Evolutionary conservation across 371 early-diverging fungal genomes (phyloP).

Genomic region (Rhizomucor pusillus): DNA sequence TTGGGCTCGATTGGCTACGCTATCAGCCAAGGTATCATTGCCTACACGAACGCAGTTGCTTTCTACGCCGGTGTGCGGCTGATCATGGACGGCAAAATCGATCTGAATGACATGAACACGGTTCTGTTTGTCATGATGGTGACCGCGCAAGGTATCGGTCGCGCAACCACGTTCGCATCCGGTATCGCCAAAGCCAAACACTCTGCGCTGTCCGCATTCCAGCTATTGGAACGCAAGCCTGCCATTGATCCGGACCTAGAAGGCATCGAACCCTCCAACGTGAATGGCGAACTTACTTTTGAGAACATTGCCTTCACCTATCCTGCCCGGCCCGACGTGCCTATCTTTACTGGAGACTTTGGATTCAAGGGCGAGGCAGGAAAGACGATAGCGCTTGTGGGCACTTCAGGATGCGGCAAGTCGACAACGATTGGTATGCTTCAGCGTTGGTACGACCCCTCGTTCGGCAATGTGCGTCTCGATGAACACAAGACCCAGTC

Average conservation of each 20-base stretch:
- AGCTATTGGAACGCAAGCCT: slow-evolving; percentile 71
- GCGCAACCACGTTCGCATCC: slow-evolving; percentile 53
- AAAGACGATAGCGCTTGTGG: slow-evolving; percentile 88
- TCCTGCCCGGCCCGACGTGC: slow-evolving; percentile 78
- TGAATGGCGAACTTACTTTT: slow-evolving; percentile 58
- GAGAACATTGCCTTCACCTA: slow-evolving; percentile 63
- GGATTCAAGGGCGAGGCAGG: slow-evolving; percentile 70
- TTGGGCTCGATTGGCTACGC: slow-evolving; percentile 64
- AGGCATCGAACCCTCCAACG: slow-evolving; percentile 46
- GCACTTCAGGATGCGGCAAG: slow-evolving; percentile 88
- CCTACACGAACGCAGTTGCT: slow-evolving; percentile 61
- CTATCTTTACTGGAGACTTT: slow-evolving; percentile 76
- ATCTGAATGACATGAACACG: slow-evolving; percentile 38
- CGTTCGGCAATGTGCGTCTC: slow-evolving; percentile 57
- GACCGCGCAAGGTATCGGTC: slow-evolving; percentile 67
- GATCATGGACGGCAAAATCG: slow-evolving; percentile 29
- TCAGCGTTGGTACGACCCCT: slow-evolving; percentile 85
- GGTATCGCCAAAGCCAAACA: slow-evolving; percentile 76
- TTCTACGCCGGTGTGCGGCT: slow-evolving; percentile 60
- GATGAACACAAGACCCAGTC: slow-evolving; percentile 68
- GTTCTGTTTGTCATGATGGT: slow-evolving; percentile 74
- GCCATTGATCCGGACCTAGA: slow-evolving; percentile 67
- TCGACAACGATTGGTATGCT: slow-evolving; percentile 81
- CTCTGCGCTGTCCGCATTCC: slow-evolving; percentile 76
- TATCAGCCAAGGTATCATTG: slow-evolving; percentile 62